A percentile compares a stretch with the other conserved stretches of the same genome.
Evolutionary conservation across 2,329 filamentous ascomycete species (phyloP).

Genomic region (Cephalotrichum gorgonifer): DNA sequence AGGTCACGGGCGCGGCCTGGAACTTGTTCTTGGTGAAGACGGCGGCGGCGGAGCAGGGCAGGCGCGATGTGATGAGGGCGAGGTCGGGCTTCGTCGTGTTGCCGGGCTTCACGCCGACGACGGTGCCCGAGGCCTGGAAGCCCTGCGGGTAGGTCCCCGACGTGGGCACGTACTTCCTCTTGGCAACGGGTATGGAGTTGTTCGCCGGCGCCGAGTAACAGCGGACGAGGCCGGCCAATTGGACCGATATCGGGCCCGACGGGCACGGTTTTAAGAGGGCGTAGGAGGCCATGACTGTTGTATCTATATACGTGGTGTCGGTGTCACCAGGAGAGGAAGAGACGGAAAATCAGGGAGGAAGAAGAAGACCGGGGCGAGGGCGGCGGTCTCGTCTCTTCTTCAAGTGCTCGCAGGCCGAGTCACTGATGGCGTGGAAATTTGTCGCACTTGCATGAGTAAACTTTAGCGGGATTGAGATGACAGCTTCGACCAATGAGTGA

Average conservation of each 20-base stretch:
- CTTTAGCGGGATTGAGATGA: no score
- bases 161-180: constrained; percentile 82
- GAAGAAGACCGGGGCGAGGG: background rate
- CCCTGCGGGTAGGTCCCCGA: constrained; percentile 82
- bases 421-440: no score
- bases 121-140: constrained; percentile 75
- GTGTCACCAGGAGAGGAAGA: background rate
- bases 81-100: constrained; percentile 90
- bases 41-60: constrained; percentile 75
- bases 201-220: constrained; percentile 8
- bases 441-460: no score
- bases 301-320: no score
- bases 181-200: constrained; percentile 55
- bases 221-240: constrained; percentile 5
- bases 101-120: constrained; percentile 86
- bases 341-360: background rate
- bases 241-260: background rate
- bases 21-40: constrained; percentile 99
- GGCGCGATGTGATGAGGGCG: constrained; percentile 77
- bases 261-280: background rate
- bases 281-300: constrained; percentile 1
- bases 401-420: no score
- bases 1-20: constrained; percentile 87
- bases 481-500: no score
- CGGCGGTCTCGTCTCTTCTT: no score